Evolutionary conservation across 768 basidiomycete genomes (phyloP).

Genomic region (Daedaleopsis nitida): DNA sequence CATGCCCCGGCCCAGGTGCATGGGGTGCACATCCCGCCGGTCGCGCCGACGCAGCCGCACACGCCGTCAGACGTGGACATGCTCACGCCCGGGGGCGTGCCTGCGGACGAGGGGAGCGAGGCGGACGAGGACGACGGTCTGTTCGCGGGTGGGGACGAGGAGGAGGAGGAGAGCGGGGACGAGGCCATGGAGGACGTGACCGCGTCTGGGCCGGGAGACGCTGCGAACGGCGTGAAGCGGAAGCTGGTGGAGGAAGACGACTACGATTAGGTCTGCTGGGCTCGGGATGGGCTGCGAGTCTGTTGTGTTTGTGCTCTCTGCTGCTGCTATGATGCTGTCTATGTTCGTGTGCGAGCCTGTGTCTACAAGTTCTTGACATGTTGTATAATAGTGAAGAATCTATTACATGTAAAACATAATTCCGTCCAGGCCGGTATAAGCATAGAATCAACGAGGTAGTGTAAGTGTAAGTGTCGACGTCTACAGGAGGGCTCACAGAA

Average conservation of each 20-base stretch:
- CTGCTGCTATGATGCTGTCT: not conserved
- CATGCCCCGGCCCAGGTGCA: not conserved
- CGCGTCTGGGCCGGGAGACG: conserved; percentile 42
- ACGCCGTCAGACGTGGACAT: conserved; percentile 75
- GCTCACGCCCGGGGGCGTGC: conserved; percentile 39
- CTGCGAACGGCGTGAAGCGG: conserved; percentile 64
- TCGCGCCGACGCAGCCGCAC: conserved; percentile 24
- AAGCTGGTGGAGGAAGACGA: conserved; percentile 88
- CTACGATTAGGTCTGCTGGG: conserved; percentile 65
- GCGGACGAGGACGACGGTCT: conserved; percentile 79
- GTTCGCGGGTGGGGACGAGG: conserved; percentile 77
- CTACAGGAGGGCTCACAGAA: not conserved
- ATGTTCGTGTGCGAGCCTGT: not conserved
- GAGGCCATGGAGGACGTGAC: conserved; percentile 82
- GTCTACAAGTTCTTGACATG: not conserved
- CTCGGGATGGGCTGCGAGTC: not conserved
- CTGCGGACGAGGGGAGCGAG: conserved; percentile 61
- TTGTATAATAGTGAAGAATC: conserved; percentile 8
- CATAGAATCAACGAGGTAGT: not conserved
- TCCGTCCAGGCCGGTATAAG: conserved; percentile 15
- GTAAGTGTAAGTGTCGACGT: not conserved
- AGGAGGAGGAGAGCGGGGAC: conserved; percentile 57
- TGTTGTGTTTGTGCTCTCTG: not conserved
- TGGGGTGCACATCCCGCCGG: conserved; percentile 1
- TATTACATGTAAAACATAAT: not conserved